Conservation (phyloP, 306 rosid species). For the Lathyrus aphaca region DNA sequence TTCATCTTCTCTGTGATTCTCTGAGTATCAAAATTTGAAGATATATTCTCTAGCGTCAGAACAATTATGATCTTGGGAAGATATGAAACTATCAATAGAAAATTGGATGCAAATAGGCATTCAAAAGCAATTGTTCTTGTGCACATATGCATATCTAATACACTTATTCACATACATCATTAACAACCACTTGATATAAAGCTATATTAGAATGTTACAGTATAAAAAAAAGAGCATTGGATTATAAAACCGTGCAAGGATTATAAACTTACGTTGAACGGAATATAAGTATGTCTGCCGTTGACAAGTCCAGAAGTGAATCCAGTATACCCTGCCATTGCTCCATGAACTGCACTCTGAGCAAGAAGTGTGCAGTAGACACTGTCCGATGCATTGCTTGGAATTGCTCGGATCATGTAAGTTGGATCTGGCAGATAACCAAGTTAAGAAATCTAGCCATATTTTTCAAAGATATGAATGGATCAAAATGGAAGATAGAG, state of each 20-base stretch:
- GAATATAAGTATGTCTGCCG: conserved; percentile 86
- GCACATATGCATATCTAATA: conserved; percentile 30
- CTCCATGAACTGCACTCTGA: conserved; percentile 93
- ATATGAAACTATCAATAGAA: conserved; percentile 23
- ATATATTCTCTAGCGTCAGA: conserved; percentile 22
- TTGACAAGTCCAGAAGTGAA: conserved; percentile 77
- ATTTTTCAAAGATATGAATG: conserved; percentile 27
- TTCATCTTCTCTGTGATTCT: conserved; percentile 77
- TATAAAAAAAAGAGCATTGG: conserved; percentile 3
- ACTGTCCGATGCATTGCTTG: conserved; percentile 87
- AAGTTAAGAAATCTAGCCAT: conserved; percentile 27
- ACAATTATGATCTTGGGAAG: conserved; percentile 25
- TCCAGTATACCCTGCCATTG: conserved; percentile 94
- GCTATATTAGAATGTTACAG: background rate
- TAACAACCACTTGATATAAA: background rate
- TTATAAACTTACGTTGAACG: conserved; percentile 62
- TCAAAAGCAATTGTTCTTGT: background rate
- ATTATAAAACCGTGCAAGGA: conserved; percentile 17
- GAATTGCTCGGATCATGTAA: conserved; percentile 93
- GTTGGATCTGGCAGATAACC: conserved; percentile 72
- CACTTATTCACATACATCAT: background rate
- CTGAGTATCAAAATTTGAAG: conserved; percentile 48
- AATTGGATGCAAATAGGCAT: conserved; percentile 27
- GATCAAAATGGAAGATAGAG: conserved; percentile 24
- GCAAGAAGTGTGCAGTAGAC: conserved; percentile 91